Percentiles rank a stretch among this genome's conserved stretches.
Evolutionary conservation across 2,329 filamentous ascomycete species (phyloP).

Genomic region (Lachnum nothofagi): DNA sequence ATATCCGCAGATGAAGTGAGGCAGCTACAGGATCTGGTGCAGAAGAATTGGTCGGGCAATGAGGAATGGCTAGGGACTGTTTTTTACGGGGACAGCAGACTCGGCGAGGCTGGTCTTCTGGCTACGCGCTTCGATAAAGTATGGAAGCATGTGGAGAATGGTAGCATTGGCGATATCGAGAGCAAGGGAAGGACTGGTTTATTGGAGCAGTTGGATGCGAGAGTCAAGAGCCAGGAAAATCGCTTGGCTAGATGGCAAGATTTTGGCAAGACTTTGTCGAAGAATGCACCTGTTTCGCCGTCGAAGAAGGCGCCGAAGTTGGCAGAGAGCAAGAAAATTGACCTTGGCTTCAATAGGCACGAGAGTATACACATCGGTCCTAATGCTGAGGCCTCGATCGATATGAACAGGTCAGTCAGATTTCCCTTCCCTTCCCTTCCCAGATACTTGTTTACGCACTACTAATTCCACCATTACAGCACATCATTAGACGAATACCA

Average conservation of each 20-base stretch:
- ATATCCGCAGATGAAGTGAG: constrained; percentile 32
- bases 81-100: constrained; percentile 58
- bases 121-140: constrained; percentile 63
- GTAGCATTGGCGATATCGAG: constrained; percentile 53
- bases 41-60: constrained; percentile 74
- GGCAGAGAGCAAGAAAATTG: too few species aligned
- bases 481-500: constrained; percentile 27
- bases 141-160: constrained; percentile 62
- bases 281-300: constrained; percentile 11
- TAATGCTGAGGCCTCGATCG: constrained; percentile 27
- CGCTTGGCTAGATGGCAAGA: constrained; percentile 69
- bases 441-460: not conserved
- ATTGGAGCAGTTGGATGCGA: constrained; percentile 64
- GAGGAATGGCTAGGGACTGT: constrained; percentile 69
- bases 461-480: not conserved
- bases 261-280: constrained; percentile 46
- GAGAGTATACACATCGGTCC: constrained; percentile 42
- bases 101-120: constrained; percentile 58
- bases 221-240: constrained; percentile 61
- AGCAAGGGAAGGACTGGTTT: constrained; percentile 45
- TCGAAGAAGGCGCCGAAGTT: too few species aligned
- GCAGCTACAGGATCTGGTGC: constrained; percentile 54
- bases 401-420: not conserved
- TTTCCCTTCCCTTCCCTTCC: not conserved
- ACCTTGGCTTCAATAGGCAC: constrained; percentile 50